Conservation (phyloP, 1,139 yeast genomes). For the Pichia terricola region DNA sequence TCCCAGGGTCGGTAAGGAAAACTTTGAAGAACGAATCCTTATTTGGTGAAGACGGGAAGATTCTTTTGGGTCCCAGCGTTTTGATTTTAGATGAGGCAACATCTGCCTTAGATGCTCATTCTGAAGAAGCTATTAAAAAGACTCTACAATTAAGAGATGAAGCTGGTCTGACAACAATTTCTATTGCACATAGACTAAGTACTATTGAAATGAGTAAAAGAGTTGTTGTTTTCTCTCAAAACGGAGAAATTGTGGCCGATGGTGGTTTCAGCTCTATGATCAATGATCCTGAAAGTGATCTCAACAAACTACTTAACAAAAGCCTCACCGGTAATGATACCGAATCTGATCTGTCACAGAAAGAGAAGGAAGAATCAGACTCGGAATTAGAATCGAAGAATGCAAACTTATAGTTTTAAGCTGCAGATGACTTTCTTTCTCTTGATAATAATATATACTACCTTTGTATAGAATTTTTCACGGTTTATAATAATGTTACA, state of each 20-base stretch:
- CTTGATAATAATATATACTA: background rate
- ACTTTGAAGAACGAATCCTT: conserved; percentile 4
- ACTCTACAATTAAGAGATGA: conserved; percentile 44
- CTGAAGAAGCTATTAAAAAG: conserved; percentile 73
- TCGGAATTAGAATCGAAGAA: too few species aligned
- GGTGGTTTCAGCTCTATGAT: conserved; percentile 62
- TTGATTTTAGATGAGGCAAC: conserved; percentile 76
- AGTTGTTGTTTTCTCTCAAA: conserved; percentile 63
- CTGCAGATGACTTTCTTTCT: background rate
- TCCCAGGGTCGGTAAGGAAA: conserved; percentile 5
- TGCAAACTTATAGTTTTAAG: background rate
- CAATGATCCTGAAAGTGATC: conserved; percentile 51
- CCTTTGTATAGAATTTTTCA: too few species aligned
- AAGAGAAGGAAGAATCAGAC: conserved; percentile 9
- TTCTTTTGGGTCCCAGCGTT: conserved; percentile 45
- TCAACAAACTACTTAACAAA: conserved; percentile 55
- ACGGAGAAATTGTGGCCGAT: conserved; percentile 72
- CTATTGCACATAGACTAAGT: conserved; percentile 85
- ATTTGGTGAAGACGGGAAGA: conserved; percentile 15
- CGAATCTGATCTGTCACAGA: conserved; percentile 15
- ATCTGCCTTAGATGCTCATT: conserved; percentile 70
- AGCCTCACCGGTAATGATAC: conserved; percentile 22
- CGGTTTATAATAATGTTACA: too few species aligned
- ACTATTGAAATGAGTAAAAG: conserved; percentile 76
- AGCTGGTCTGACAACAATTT: conserved; percentile 74